These are phyloP conservation scores for Nothophytophthora sp. DNA, from an alignment of 352 stramenopile genomes.

Conservation along the genomic window DNA sequence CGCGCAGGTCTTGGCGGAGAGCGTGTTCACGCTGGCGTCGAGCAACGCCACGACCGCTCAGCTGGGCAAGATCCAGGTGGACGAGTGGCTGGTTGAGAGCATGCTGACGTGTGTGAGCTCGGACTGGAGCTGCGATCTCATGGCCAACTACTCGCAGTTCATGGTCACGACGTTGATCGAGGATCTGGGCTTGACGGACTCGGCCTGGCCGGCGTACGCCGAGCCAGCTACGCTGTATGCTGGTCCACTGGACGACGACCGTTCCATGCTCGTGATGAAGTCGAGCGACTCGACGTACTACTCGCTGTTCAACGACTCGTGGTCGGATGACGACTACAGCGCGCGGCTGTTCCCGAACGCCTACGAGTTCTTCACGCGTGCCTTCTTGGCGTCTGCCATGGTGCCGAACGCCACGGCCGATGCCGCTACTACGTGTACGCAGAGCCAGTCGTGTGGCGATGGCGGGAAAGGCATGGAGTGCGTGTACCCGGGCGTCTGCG, in stretches of 20 bases:
- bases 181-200: conserved; percentile 49
- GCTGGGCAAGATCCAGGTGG: conserved; percentile 46
- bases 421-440: conserved; percentile 38
- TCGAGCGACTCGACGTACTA: conserved; percentile 34
- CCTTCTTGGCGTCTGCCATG: conserved; percentile 68
- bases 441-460: conserved; percentile 56
- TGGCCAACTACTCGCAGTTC: conserved; percentile 66
- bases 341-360: conserved; percentile 79
- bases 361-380: conserved; percentile 77
- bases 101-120: conserved; percentile 63
- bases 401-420: conserved; percentile 37
- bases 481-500: conserved; percentile 75
- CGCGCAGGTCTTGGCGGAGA: conserved; percentile 75
- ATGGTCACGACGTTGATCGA: conserved; percentile 68
- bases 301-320: conserved; percentile 53
- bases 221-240: conserved; percentile 61
- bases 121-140: conserved; percentile 74
- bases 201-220: conserved; percentile 54
- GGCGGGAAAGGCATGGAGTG: conserved; percentile 66
- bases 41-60: conserved; percentile 43
- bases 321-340: conserved; percentile 53
- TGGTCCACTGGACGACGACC: conserved; percentile 43
- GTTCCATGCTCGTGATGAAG: conserved; percentile 56
- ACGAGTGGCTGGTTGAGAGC: conserved; percentile 51
- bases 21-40: conserved; percentile 62